Percentiles rank a stretch among this genome's conserved stretches.
These are phyloP conservation scores for Hyparrhenia diplandra DNA, from an alignment of 176 grass and related monocot genomes.

Conservation along the genomic window DNA sequence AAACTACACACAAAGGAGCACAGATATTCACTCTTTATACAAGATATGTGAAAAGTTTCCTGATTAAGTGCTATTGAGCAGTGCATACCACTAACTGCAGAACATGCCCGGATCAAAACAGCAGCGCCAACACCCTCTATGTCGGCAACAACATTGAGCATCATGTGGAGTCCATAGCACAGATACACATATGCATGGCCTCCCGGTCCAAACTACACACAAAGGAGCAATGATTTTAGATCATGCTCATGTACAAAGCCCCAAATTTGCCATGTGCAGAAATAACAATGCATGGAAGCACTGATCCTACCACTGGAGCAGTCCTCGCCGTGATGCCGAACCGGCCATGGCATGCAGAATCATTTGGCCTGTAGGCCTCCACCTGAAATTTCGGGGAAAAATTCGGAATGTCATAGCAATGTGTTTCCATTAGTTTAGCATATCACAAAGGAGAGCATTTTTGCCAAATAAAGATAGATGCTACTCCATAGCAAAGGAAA, in stretches of 20 bases:
- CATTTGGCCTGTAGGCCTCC: conserved; percentile 81
- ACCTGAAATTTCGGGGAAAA: conserved; percentile 41
- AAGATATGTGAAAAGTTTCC: neutral
- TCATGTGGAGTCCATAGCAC: conserved; percentile 93
- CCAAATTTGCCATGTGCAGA: neutral
- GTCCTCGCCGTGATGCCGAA: conserved; percentile 74
- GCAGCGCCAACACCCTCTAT: conserved; percentile 72
- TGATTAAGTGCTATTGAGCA: neutral
- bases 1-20: no score
- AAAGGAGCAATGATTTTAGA: neutral
- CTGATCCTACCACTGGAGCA: conserved; percentile 55
- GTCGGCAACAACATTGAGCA: conserved; percentile 94
- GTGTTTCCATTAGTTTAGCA: neutral
- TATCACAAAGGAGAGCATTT: neutral
- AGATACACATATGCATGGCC: conserved; percentile 92
- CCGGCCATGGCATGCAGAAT: conserved; percentile 84
- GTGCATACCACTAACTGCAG: conserved; percentile 60
- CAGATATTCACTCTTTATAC: no score
- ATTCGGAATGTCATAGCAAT: neutral
- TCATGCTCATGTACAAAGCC: neutral
- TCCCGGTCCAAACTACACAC: conserved; percentile 73
- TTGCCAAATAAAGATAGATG: neutral
- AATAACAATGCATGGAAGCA: neutral
- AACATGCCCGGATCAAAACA: conserved; percentile 83
- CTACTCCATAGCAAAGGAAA: no score